phyloP scores from a whole-genome alignment of 805 yeast genomes.

The Wickerhamiella lipophila region DNA sequence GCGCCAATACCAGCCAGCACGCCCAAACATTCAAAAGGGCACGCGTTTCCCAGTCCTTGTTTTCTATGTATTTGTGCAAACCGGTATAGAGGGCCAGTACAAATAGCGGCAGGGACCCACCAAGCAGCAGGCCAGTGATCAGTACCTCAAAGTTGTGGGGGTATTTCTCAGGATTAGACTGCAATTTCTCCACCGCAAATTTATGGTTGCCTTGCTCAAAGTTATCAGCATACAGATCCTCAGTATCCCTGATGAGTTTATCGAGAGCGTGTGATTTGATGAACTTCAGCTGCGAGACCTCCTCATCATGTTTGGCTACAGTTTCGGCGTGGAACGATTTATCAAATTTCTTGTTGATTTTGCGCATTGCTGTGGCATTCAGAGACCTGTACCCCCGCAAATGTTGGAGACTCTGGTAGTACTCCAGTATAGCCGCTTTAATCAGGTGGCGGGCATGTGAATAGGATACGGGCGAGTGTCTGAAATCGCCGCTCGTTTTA shows the following conservation, averaged over 20 bases:
- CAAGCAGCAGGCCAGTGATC: conserved; percentile 53
- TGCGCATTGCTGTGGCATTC: conserved; percentile 80
- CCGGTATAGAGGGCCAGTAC: conserved; percentile 45
- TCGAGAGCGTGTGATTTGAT: conserved; percentile 56
- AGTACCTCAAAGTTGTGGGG: conserved; percentile 36
- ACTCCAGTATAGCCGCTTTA: conserved; percentile 56
- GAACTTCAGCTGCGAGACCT: conserved; percentile 45
- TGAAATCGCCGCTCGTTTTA: conserved; percentile 36
- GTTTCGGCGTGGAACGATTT: conserved; percentile 42
- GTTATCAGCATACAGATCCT: conserved; percentile 49
- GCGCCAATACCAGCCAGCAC: conserved; percentile 58
- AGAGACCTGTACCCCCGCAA: conserved; percentile 57
- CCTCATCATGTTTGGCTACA: conserved; percentile 39
- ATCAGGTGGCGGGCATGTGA: conserved; percentile 53
- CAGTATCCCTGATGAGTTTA: conserved; percentile 46
- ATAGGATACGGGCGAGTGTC: conserved; percentile 37
- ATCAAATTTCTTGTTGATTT: conserved; percentile 82
- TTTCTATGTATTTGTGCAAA: conserved; percentile 29
- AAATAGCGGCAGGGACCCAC: conserved; percentile 59
- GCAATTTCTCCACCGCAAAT: conserved; percentile 55
- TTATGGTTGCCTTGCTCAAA: conserved; percentile 65
- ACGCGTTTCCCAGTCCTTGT: conserved; percentile 38
- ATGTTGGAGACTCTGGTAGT: conserved; percentile 59
- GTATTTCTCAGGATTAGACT: conserved; percentile 24
- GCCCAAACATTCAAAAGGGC: conserved; percentile 81